Percentiles rank a stretch among this genome's conserved stretches.
Evolutionary conservation across 768 basidiomycete species (phyloP).

Genomic region (Neoboletus magnificus): DNA sequence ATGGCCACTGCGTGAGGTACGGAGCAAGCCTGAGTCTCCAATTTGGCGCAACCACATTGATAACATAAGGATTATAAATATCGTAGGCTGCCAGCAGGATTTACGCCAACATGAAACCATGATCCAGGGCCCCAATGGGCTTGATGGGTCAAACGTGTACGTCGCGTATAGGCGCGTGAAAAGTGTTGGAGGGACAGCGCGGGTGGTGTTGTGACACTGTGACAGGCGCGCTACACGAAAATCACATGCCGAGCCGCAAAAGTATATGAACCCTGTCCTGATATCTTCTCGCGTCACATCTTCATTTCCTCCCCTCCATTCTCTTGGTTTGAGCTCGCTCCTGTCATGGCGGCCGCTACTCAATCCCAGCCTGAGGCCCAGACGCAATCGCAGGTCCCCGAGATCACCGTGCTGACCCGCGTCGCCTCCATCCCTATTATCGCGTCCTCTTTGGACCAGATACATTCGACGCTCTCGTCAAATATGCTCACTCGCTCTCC

Average conservation of each 20-base stretch:
- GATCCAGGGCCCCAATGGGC: not conserved
- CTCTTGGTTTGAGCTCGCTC: not conserved
- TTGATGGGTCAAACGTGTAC: not conserved
- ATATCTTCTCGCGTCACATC: slow-evolving; percentile 3
- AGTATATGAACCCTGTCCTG: slow-evolving; percentile 30
- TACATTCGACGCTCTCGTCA: slow-evolving; percentile 56
- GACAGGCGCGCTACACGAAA: slow-evolving; percentile 18
- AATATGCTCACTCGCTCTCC: slow-evolving; percentile 62
- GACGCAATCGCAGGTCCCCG: slow-evolving; percentile 36
- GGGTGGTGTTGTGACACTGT: slow-evolving; percentile 21
- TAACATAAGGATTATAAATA: not conserved
- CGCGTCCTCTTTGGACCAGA: slow-evolving; percentile 55
- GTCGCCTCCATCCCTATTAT: slow-evolving; percentile 74
- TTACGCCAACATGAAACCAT: not conserved
- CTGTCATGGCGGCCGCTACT: slow-evolving; percentile 37
- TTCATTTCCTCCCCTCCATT: slow-evolving; percentile 1
- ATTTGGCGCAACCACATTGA: not conserved
- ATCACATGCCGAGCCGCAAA: slow-evolving; percentile 23
- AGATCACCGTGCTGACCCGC: slow-evolving; percentile 59
- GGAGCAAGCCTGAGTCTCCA: not conserved
- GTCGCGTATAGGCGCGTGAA: slow-evolving; percentile 4
- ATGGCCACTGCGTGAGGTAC: not conserved
- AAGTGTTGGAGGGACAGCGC: not conserved
- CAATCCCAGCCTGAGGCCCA: slow-evolving; percentile 22
- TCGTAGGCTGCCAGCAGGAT: not conserved